Conservation (phyloP, 306 rosid species). For the Prunus dulcis region DNA sequence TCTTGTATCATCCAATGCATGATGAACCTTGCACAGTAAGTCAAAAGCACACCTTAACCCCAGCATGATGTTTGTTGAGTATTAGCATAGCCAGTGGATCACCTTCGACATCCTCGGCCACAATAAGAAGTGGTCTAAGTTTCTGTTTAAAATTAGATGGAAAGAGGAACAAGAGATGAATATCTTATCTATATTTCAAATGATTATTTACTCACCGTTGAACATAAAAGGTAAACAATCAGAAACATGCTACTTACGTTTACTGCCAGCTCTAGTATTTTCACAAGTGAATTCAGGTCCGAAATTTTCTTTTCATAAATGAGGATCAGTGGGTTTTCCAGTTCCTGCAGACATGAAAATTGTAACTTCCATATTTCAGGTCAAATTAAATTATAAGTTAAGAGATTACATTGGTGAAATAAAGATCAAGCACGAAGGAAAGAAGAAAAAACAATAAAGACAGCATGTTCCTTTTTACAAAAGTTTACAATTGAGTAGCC, state of each 20-base stretch:
- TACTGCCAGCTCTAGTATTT: slow-evolving; percentile 68
- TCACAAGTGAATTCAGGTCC: slow-evolving; percentile 65
- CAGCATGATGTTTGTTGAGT: slow-evolving; percentile 94
- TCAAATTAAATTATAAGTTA: slow-evolving; percentile 5
- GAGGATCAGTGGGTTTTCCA: slow-evolving; percentile 84
- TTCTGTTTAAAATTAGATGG: slow-evolving; percentile 45
- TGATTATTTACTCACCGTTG: slow-evolving; percentile 6
- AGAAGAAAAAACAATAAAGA: background rate
- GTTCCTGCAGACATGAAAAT: slow-evolving; percentile 55
- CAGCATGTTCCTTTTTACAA: background rate
- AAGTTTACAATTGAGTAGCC: background rate
- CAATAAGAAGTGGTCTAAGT: slow-evolving; percentile 77
- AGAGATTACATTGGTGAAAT: background rate
- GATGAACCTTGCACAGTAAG: background rate
- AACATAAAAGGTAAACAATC: slow-evolving; percentile 18
- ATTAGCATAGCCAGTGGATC: slow-evolving; percentile 87
- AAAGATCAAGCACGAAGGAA: background rate
- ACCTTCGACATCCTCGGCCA: slow-evolving; percentile 95
- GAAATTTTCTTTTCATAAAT: slow-evolving; percentile 88
- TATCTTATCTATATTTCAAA: background rate
- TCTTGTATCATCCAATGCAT: background rate
- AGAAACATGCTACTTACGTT: slow-evolving; percentile 46
- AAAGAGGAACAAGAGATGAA: slow-evolving; percentile 22
- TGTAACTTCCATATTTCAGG: slow-evolving; percentile 9
- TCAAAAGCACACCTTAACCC: slow-evolving; percentile 63